These are phyloP conservation scores for Talaromyces sp. DNA, from an alignment of 2,329 filamentous ascomycete genomes.

Conservation along the genomic window DNA sequence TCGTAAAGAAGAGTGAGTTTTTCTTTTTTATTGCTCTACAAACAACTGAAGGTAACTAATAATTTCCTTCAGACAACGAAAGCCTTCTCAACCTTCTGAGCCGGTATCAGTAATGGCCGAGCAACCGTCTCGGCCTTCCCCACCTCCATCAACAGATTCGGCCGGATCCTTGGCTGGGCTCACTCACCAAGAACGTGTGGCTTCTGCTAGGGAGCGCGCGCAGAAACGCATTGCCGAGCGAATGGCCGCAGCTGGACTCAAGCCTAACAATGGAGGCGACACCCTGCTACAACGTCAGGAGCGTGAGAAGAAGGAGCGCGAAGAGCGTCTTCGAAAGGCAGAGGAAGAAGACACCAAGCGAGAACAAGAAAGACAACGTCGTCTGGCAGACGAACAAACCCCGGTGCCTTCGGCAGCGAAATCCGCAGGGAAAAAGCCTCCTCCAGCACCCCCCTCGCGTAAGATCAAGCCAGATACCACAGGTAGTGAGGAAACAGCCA, in stretches of 20 bases:
- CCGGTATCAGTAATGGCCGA: constrained; percentile 19
- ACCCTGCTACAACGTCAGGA: constrained; percentile 78
- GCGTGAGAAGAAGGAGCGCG: constrained; percentile 80
- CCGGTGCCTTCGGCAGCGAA: constrained; percentile 55
- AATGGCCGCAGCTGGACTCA: constrained; percentile 87
- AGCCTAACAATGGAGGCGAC: constrained; percentile 76
- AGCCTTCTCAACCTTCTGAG: constrained; percentile 9
- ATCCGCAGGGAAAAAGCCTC: constrained; percentile 62
- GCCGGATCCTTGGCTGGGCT: constrained; percentile 78
- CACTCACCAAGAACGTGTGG: constrained; percentile 87
- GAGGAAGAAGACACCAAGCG: constrained; percentile 91
- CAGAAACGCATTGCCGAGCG: constrained; percentile 96
- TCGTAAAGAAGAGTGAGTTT: constrained; percentile 55
- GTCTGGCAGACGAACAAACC: constrained; percentile 72
- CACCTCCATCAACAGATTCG: constrained; percentile 48
- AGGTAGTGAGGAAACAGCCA: constrained; percentile 56
- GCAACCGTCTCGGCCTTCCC: constrained; percentile 32
- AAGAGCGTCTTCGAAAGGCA: constrained; percentile 80
- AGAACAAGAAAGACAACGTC: constrained; percentile 79
- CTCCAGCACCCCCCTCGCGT: constrained; percentile 66
- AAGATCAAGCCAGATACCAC: constrained; percentile 58
- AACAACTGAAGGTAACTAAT: not conserved
- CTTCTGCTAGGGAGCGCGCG: constrained; percentile 95
- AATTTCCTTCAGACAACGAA: constrained; percentile 5
- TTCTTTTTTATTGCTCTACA: not conserved